These are phyloP conservation scores for Akanthomyces muscarius DNA, from an alignment of 2,329 filamentous ascomycete genomes.

Conservation along the genomic window DNA sequence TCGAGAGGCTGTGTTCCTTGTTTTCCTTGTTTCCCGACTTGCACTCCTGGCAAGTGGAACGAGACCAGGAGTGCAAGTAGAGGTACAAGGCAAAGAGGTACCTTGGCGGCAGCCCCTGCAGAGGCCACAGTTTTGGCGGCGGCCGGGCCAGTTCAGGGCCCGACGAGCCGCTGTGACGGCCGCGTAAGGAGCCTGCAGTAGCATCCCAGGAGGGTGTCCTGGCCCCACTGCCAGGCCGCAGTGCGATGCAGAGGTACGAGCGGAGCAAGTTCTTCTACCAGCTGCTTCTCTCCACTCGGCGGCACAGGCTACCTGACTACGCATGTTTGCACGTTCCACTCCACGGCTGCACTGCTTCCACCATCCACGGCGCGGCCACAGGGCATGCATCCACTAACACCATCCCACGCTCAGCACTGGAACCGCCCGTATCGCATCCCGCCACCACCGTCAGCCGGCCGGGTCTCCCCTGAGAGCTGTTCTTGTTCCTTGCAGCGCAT, in stretches of 20 bases:
- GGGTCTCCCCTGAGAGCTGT: not conserved
- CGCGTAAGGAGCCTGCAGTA: not conserved
- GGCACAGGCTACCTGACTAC: no score
- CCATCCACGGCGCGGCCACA: not conserved
- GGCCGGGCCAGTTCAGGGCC: not conserved
- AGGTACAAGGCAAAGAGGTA: not conserved
- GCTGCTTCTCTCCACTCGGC: not conserved
- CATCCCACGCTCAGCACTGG: not conserved
- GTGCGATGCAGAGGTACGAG: not conserved
- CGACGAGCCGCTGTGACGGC: not conserved
- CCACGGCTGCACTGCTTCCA: not conserved
- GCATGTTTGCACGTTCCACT: not conserved
- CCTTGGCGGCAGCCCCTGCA: not conserved
- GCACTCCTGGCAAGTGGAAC: conserved; percentile 1
- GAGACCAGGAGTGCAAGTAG: not conserved
- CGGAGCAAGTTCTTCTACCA: not conserved
- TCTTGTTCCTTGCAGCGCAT: not conserved
- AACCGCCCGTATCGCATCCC: not conserved
- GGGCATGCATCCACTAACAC: not conserved
- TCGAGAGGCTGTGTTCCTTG: conserved; percentile 8
- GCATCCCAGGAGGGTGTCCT: not conserved
- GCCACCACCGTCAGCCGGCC: not conserved
- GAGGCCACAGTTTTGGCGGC: not conserved
- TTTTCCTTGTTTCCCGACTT: not conserved
- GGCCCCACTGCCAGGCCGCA: not conserved